Evolutionary conservation across 371 early-diverging fungal species (phyloP).

Genomic region (Nematocida major): DNA sequence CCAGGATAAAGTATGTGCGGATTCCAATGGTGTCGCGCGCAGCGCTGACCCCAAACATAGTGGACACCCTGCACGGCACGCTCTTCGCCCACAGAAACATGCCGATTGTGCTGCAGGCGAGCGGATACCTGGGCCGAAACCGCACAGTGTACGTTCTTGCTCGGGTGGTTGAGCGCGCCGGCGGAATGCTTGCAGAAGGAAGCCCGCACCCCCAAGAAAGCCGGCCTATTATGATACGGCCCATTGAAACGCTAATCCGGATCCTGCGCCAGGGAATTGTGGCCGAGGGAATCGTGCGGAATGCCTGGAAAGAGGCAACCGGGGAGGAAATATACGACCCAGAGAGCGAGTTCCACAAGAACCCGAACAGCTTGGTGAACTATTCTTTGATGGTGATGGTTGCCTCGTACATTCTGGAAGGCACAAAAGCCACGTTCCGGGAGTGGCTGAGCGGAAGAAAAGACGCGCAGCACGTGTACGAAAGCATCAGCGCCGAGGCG

Average conservation of each 20-base stretch:
- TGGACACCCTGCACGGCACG: neutral
- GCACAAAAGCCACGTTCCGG: neutral
- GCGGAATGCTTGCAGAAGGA: too few relatives aligned
- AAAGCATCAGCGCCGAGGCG: neutral
- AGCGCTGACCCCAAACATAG: neutral
- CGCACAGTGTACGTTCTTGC: neutral
- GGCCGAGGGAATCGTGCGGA: neutral
- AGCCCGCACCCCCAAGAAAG: neutral
- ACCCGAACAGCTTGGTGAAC: neutral
- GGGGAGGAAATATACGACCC: conserved; percentile 3
- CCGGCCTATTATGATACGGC: neutral
- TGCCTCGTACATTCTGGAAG: conserved; percentile 37
- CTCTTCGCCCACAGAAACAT: neutral
- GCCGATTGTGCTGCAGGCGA: conserved; percentile 36
- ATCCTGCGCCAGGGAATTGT: conserved; percentile 12
- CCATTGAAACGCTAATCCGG: conserved; percentile 11
- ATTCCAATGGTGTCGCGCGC: conserved; percentile 28
- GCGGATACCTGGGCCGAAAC: conserved; percentile 19
- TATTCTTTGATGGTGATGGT: conserved; percentile 30
- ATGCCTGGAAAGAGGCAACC: neutral
- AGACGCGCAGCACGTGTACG: conserved; percentile 35
- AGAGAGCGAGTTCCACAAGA: neutral
- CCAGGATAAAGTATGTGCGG: neutral
- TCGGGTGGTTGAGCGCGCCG: neutral
- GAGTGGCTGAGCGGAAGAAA: conserved; percentile 45